Evolutionary conservation across 176 grass and related monocot species (phyloP).

Genomic region (Carex littledalei): DNA sequence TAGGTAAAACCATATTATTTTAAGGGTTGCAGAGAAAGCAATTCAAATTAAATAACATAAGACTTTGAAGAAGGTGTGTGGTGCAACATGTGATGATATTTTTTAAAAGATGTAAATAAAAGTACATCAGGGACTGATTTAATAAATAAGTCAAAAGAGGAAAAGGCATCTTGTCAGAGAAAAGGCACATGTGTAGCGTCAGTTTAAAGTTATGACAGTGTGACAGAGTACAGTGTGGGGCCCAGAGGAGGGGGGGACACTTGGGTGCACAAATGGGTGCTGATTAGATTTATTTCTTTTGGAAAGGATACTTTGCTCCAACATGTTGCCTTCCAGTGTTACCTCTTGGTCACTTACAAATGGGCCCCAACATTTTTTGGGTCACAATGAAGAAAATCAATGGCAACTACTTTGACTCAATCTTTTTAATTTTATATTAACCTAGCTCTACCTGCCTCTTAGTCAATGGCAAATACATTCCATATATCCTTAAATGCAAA

Average conservation of each 20-base stretch:
- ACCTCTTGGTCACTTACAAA: neutral
- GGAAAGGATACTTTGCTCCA: neutral
- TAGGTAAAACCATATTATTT: neutral
- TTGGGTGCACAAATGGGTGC: neutral
- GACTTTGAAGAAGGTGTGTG: neutral
- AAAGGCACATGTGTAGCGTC: constrained; percentile 2
- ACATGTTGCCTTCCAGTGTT: neutral
- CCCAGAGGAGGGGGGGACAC: neutral
- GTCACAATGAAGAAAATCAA: neutral
- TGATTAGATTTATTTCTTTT: neutral
- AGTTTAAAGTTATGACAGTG: neutral
- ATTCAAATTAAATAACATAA: neutral
- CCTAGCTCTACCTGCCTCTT: neutral
- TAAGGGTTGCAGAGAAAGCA: neutral
- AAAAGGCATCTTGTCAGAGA: neutral
- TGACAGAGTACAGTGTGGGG: neutral
- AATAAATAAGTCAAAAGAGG: constrained; percentile 1
- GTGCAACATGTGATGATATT: neutral
- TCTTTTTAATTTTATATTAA: neutral
- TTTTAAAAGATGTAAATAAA: neutral
- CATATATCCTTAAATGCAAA: too few species aligned
- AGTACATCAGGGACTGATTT: neutral
- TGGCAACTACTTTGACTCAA: neutral
- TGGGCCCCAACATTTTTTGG: neutral
- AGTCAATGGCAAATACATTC: too few species aligned